These are phyloP conservation scores for Asterochloris erici DNA, from an alignment of 139 green algal species.

Conservation along the genomic window DNA sequence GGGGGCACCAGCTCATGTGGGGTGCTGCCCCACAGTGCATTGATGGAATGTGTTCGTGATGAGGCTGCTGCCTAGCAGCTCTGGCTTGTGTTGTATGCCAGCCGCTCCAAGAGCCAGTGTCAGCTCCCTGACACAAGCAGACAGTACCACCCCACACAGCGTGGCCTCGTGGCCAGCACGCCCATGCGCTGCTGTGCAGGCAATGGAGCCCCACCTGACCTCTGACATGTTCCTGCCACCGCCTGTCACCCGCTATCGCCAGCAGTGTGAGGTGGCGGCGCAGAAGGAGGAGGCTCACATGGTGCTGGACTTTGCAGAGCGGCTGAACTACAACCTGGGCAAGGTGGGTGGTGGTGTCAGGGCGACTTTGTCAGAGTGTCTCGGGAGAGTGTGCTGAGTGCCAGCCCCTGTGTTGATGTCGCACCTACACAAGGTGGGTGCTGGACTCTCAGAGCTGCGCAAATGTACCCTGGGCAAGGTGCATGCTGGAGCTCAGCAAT, in stretches of 20 bases:
- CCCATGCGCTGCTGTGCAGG: background rate
- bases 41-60: no score
- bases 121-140: no score
- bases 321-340: slow-evolving; percentile 6
- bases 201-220: background rate
- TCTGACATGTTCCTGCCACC: background rate
- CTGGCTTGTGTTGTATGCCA: no score
- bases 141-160: no score
- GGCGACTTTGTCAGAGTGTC: background rate
- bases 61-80: no score
- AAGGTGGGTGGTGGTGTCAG: background rate
- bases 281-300: background rate
- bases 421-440: background rate
- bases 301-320: slow-evolving; percentile 4
- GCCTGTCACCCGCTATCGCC: no score
- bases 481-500: background rate
- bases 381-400: background rate
- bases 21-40: no score
- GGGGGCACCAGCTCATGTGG: no score
- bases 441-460: background rate
- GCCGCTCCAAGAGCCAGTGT: no score
- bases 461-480: background rate
- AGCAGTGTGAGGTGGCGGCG: background rate
- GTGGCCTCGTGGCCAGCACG: no score
- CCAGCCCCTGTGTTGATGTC: background rate